phyloP scores from a whole-genome alignment of 352 stramenopile genomes.

The Phytophthora cryptogea region DNA sequence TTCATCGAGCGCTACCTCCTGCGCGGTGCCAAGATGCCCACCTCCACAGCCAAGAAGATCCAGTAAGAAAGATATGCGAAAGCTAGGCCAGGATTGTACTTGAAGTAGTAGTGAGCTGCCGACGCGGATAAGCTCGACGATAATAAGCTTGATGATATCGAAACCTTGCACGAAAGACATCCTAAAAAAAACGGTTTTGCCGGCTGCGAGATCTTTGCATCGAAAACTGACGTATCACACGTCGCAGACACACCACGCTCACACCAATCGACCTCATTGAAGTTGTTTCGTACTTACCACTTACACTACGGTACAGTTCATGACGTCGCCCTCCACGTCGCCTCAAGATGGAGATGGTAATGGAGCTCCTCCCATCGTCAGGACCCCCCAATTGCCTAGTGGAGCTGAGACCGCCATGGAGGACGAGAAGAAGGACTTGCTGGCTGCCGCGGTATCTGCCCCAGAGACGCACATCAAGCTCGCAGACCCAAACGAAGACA shows the following conservation, averaged over 20 bases:
- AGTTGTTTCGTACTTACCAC: constrained; percentile 3
- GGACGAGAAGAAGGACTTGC: constrained; percentile 22
- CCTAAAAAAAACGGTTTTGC: constrained; percentile 1
- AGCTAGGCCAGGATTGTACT: constrained; percentile 30
- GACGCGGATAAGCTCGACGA: constrained; percentile 10
- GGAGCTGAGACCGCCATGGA: constrained; percentile 11
- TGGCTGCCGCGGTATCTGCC: constrained; percentile 16
- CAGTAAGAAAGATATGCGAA: constrained; percentile 34
- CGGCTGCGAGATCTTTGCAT: constrained; percentile 9
- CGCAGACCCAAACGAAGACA: constrained; percentile 73
- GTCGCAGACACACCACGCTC: constrained; percentile 1
- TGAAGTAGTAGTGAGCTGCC: constrained; percentile 32
- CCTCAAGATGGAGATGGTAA: neutral
- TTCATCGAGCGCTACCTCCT: constrained; percentile 90
- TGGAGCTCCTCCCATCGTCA: neutral
- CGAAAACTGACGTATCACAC: neutral
- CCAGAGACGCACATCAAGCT: constrained; percentile 60
- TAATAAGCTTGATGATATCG: constrained; percentile 28
- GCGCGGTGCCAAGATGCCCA: constrained; percentile 42
- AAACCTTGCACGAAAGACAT: constrained; percentile 1
- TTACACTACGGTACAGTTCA: neutral
- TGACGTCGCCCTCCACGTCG: constrained; percentile 1
- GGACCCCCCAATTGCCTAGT: too few relatives aligned
- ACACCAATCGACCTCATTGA: constrained; percentile 13
- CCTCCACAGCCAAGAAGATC: constrained; percentile 40